Evolutionary conservation across 805 yeast genomes (phyloP), one percentile per base, ranked within the genome.

Genomic region (Yarrowia bubula): DNA sequence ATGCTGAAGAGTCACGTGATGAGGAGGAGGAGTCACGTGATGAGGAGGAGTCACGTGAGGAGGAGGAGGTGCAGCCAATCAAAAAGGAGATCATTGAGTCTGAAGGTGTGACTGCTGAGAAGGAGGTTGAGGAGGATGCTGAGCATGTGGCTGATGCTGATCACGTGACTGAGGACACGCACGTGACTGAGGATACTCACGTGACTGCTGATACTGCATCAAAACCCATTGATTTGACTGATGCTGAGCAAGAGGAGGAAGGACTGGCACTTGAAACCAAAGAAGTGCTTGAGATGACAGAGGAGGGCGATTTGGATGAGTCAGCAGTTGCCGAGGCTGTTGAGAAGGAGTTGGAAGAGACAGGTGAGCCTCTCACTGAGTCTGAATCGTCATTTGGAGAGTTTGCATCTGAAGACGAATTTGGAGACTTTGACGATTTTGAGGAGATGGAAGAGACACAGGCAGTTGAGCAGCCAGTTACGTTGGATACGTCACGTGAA

Each of bases 371-470:
- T 10, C 8, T 22, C 28, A 32, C 43, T 2, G 13, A 37, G 28
- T 53, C 60, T 1, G 60, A 37, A 10, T 22, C 46, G 0, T 55
- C 61, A 1, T 55, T 55, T 13, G 61, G 61, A 7, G 61, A 55
- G 4, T 55, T 55, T 28, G 61, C 46, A 15, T 39, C 46, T n/a
- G 61, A 55, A 32, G 73, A 69, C 53, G 74, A 71, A 33, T 70
- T 69, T 65, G 77, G 71, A 3, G 77, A 75, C 46, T 71, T 71
- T 61, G 78, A 74, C 64, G 78, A 75, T 42, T 75, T 76, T 57
- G 78, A 71, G 28, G 78, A 73, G 35, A 69, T 70, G 53, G 73
- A 70, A 17, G 70, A 67, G 31, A 65, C 65, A 1, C 14, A 3
- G 8, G 11, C 17, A 4, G 14, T 4, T 3, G 32, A 35, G 33